These are phyloP conservation scores for Exophiala spinifera DNA, from an alignment of 2,329 filamentous ascomycete genomes.

Conservation along the genomic window DNA sequence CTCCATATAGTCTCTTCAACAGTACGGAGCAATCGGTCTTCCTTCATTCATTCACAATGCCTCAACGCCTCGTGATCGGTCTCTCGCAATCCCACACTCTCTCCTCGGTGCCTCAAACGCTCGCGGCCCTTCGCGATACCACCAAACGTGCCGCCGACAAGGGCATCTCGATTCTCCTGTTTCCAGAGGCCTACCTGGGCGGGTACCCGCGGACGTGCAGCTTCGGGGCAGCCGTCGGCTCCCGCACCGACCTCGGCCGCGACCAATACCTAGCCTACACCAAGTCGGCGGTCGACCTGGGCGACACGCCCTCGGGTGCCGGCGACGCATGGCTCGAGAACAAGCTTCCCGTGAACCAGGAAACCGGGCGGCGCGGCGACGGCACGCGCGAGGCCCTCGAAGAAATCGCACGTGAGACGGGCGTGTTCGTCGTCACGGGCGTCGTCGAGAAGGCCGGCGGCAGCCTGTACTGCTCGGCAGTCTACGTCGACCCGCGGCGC, in stretches of 20 bases:
- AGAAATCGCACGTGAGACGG: constrained; percentile 68
- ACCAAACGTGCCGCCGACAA: constrained; percentile 61
- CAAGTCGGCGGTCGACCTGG: constrained; percentile 73
- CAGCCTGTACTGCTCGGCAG: constrained; percentile 75
- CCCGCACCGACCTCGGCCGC: constrained; percentile 64
- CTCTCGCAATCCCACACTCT: constrained; percentile 48
- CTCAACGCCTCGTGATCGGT: constrained; percentile 42
- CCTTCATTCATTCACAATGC: constrained; percentile 31
- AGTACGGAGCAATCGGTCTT: too few relatives aligned
- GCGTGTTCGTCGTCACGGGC: constrained; percentile 78
- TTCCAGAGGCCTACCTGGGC: constrained; percentile 88
- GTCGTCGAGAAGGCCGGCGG: constrained; percentile 77
- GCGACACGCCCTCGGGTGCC: constrained; percentile 69
- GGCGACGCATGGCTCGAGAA: constrained; percentile 69
- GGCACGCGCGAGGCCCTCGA: constrained; percentile 80
- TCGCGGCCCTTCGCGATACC: constrained; percentile 62
- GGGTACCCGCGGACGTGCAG: constrained; percentile 80
- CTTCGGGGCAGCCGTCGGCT: constrained; percentile 74
- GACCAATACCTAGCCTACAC: constrained; percentile 84
- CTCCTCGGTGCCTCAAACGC: constrained; percentile 52
- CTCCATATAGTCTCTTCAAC: too few relatives aligned
- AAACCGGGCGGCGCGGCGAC: constrained; percentile 59
- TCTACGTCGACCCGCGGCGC: constrained; percentile 73
- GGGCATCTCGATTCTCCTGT: constrained; percentile 69
- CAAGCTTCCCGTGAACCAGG: constrained; percentile 52